Evolutionary conservation across 768 basidiomycete genomes (phyloP).

Genomic region (Rossbeevera mucosa): DNA sequence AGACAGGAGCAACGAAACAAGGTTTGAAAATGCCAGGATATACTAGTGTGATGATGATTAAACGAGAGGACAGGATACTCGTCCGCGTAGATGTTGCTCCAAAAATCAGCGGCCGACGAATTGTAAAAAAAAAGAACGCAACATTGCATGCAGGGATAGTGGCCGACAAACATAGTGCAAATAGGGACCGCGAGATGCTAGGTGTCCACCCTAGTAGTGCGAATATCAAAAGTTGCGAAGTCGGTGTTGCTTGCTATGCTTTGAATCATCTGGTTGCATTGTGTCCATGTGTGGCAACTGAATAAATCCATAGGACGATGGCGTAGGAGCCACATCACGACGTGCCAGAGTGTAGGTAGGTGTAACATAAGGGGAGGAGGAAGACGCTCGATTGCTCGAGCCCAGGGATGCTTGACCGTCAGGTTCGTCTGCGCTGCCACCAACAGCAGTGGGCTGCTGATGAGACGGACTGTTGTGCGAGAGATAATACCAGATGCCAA

Average conservation of each 20-base stretch:
- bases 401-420: conserved; percentile 12
- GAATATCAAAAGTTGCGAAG: conserved; percentile 9
- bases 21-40: conserved; percentile 9
- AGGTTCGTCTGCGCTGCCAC: conserved; percentile 54
- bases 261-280: not conserved
- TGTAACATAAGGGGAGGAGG: conserved; percentile 41
- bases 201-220: not conserved
- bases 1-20: conserved; percentile 1
- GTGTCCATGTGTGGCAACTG: conserved; percentile 2
- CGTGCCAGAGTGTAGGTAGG: conserved; percentile 59
- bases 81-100: conserved; percentile 25
- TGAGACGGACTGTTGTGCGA: conserved; percentile 48
- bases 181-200: not conserved
- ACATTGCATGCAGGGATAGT: conserved; percentile 4
- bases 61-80: conserved; percentile 29
- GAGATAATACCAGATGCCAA: conserved; percentile 57
- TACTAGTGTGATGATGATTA: conserved; percentile 19
- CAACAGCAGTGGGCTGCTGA: conserved; percentile 55
- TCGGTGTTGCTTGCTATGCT: conserved; percentile 12
- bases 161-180: conserved; percentile 2
- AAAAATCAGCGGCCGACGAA: conserved; percentile 2
- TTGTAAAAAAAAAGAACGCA: conserved; percentile 1
- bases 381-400: conserved; percentile 11
- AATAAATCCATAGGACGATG: conserved; percentile 8
- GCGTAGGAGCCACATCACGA: conserved; percentile 28